Evolutionary conservation across 2,329 filamentous ascomycete species (phyloP).

Genomic region (Moelleriella libera): DNA sequence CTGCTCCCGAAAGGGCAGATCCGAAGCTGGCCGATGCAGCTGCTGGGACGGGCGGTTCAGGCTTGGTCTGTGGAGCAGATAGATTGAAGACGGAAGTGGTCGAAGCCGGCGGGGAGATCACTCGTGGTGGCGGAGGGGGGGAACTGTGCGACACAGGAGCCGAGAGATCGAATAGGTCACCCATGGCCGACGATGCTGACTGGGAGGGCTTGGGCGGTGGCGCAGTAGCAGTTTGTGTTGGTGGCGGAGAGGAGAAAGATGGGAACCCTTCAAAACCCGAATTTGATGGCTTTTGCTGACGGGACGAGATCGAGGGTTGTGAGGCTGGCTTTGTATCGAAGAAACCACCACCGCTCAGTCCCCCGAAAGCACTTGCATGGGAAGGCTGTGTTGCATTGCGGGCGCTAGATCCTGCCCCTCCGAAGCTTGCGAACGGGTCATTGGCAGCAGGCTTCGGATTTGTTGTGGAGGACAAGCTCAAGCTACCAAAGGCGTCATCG

Average conservation of each 20-base stretch:
- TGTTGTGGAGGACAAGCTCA: slow-evolving; percentile 27
- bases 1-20: slow-evolving; percentile 34
- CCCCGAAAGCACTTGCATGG: slow-evolving; percentile 29
- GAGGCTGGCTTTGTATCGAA: slow-evolving; percentile 58
- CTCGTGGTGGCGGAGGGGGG: slow-evolving; percentile 24
- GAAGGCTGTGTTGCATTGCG: slow-evolving; percentile 19
- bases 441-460: slow-evolving; percentile 26
- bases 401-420: slow-evolving; percentile 19
- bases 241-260: slow-evolving; percentile 35
- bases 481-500: slow-evolving; percentile 55
- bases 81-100: slow-evolving; percentile 69
- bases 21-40: slow-evolving; percentile 21
- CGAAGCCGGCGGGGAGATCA: slow-evolving; percentile 22
- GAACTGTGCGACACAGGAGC: slow-evolving; percentile 32
- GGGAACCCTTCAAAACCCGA: slow-evolving; percentile 56
- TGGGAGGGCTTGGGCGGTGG: slow-evolving; percentile 24
- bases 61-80: slow-evolving; percentile 36
- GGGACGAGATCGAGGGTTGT: slow-evolving; percentile 34
- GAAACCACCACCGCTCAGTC: slow-evolving; percentile 61
- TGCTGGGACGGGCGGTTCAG: slow-evolving; percentile 29
- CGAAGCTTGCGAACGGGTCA: slow-evolving; percentile 49
- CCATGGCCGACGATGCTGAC: slow-evolving; percentile 45
- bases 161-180: slow-evolving; percentile 71
- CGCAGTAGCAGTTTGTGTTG: slow-evolving; percentile 14
- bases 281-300: slow-evolving; percentile 37